These are phyloP conservation scores for Alternaria consortialis DNA, from an alignment of 2,329 filamentous ascomycete species.

Conservation along the genomic window DNA sequence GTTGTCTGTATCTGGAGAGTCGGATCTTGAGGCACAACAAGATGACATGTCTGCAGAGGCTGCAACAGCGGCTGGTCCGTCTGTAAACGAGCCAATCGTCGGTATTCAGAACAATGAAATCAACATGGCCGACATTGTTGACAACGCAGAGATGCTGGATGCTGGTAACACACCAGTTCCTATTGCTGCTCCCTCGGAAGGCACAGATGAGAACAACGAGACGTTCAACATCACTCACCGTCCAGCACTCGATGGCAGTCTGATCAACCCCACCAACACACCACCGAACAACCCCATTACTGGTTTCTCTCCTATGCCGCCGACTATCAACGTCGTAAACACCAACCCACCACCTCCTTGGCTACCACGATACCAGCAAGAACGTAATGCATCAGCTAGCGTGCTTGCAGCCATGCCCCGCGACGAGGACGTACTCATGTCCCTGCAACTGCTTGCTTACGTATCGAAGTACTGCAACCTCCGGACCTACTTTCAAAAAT, in stretches of 20 bases:
- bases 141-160: conserved; percentile 80
- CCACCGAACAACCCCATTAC: conserved; percentile 67
- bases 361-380: conserved; percentile 80
- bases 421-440: conserved; percentile 98
- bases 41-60: conserved; percentile 85
- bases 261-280: conserved; percentile 74
- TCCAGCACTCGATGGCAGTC: conserved; percentile 82
- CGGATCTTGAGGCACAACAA: conserved; percentile 79
- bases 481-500: conserved; percentile 92
- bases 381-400: conserved; percentile 72
- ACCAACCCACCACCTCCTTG: conserved; percentile 81
- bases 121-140: conserved; percentile 87
- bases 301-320: conserved; percentile 77
- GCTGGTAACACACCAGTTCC: conserved; percentile 74
- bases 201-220: conserved; percentile 75
- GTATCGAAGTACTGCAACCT: conserved; percentile 99
- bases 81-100: conserved; percentile 71
- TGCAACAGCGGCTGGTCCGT: conserved; percentile 78
- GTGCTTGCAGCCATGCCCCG: conserved; percentile 91
- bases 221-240: conserved; percentile 95
- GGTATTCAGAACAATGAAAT: conserved; percentile 83
- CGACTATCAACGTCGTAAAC: conserved; percentile 71
- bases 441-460: conserved; percentile 92
- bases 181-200: conserved; percentile 80
- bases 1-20: conserved; percentile 83